These are phyloP conservation scores for Coemansia sp. DNA, from an alignment of 192 early-diverging fungal genomes.

Conservation along the genomic window DNA sequence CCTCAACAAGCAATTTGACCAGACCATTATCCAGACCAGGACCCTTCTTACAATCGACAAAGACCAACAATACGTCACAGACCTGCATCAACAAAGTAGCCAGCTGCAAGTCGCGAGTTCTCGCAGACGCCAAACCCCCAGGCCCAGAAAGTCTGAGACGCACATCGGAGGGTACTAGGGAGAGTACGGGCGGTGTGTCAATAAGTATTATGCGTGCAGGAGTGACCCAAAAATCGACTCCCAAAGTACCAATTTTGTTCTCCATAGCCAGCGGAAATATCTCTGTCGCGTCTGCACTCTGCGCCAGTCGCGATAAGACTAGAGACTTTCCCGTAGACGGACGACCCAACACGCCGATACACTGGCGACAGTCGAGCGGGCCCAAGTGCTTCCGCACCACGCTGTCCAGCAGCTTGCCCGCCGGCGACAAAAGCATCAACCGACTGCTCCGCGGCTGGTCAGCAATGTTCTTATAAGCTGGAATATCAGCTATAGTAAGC, in stretches of 20 bases:
- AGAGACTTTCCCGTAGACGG: conserved; percentile 24
- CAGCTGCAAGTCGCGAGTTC: conserved; percentile 37
- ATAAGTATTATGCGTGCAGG: conserved; percentile 13
- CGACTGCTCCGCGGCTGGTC: conserved; percentile 6
- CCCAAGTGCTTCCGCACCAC: conserved; percentile 17
- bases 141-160: neutral
- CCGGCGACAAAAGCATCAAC: conserved; percentile 14
- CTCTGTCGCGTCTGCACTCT: neutral
- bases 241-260: neutral
- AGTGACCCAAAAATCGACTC: conserved; percentile 25
- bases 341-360: conserved; percentile 32
- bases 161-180: neutral
- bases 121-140: neutral
- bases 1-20: conserved; percentile 16
- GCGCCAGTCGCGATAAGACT: conserved; percentile 19
- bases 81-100: conserved; percentile 29
- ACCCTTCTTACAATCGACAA: neutral
- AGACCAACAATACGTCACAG: conserved; percentile 33
- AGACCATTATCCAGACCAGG: conserved; percentile 15
- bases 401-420: conserved; percentile 20
- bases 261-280: conserved; percentile 1
- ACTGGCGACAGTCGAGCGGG: conserved; percentile 9
- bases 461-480: neutral
- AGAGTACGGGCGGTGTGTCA: conserved; percentile 36
- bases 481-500: neutral